Evolutionary conservation across 768 basidiomycete species (phyloP), one percentile per base, ranked within the genome.

Genomic region (Pisolithus microcarpus): DNA sequence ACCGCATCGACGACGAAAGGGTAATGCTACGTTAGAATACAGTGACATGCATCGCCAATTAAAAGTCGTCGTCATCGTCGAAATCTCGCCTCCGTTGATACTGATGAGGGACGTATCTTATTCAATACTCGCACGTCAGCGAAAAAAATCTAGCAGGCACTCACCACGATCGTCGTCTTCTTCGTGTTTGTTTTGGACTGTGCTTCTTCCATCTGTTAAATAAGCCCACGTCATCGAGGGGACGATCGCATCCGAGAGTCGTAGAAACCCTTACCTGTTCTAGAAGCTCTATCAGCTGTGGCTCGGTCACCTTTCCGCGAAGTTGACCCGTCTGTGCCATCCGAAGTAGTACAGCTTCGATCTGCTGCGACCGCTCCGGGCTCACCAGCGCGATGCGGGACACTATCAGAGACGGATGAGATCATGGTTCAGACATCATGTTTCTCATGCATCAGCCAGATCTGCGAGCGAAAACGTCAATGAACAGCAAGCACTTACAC

Each of bases 311-410:
- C 26, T 82, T 73, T 1, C 84, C 85, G 40, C 85, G 76, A 37
- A 95, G 65, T 64, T 92, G 89, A 7, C 91, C 89, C 1, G 79
- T 74, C 68, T 91, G 88, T 7, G 83, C 89, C 87, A 92, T 91
- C 38, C 87, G 77, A 38, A 87, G 57, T 30, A 95, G 72, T 51
- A 92, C 81, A 3, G 70, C 72, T 67, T 93, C 88, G 57, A 95
- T 87, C 64, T 91, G 82, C 55, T 77, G 76, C 16, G 90, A 85
- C 62, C 89, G 74, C 38, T 87, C 82, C 0, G 89, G 84, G 56
- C 87, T 87, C 58, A 94, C 92, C 26, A 95, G 80, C 4, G 84
- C 79, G 56, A 95, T 94, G 45, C 93, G 82, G 9, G 88, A 84
- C 50, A 94, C 91, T 95, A 61, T 23, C 16, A n/a, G 46, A 24